Percentiles rank a stretch among this genome's conserved stretches.
Conservation (phyloP, 2,329 filamentous ascomycete genomes). For the Neofusicoccum umdonicola region DNA sequence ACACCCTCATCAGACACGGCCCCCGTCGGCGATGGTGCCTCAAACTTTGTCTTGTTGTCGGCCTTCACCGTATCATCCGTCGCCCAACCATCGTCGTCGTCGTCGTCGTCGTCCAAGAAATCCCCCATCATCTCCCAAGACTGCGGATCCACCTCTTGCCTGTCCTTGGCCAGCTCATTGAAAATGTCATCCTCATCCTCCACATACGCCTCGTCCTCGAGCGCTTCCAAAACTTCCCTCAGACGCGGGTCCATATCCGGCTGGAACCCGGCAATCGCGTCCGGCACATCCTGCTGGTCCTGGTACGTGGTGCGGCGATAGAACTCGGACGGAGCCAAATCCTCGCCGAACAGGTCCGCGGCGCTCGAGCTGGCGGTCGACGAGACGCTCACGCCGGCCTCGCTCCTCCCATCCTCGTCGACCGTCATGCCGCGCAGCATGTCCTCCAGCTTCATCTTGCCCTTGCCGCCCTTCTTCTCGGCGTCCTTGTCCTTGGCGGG, state of each 20-base stretch:
- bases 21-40: constrained; percentile 28
- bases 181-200: constrained; percentile 85
- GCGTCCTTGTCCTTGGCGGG: constrained; percentile 56
- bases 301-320: constrained; percentile 78
- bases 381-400: constrained; percentile 43
- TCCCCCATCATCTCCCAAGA: constrained; percentile 64
- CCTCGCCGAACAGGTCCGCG: constrained; percentile 64
- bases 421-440: constrained; percentile 58
- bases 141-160: constrained; percentile 69
- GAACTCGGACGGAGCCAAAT: constrained; percentile 77
- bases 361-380: constrained; percentile 36
- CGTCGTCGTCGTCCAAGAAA: constrained; percentile 41
- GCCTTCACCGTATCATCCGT: constrained; percentile 81
- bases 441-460: constrained; percentile 79
- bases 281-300: constrained; percentile 87
- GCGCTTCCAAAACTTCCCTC: constrained; percentile 84
- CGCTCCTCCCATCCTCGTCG: constrained; percentile 42
- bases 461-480: constrained; percentile 65
- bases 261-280: constrained; percentile 88
- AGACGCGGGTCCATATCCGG: constrained; percentile 96
- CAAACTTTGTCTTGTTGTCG: constrained; percentile 40
- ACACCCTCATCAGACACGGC: constrained; percentile 37
- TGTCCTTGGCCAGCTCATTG: constrained; percentile 65
- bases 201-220: constrained; percentile 94
- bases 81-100: constrained; percentile 85